Percentiles rank a stretch among this genome's conserved stretches.
Evolutionary conservation across 108 stramenopile genomes (phyloP).

Genomic region (Epipyxis sp.): DNA sequence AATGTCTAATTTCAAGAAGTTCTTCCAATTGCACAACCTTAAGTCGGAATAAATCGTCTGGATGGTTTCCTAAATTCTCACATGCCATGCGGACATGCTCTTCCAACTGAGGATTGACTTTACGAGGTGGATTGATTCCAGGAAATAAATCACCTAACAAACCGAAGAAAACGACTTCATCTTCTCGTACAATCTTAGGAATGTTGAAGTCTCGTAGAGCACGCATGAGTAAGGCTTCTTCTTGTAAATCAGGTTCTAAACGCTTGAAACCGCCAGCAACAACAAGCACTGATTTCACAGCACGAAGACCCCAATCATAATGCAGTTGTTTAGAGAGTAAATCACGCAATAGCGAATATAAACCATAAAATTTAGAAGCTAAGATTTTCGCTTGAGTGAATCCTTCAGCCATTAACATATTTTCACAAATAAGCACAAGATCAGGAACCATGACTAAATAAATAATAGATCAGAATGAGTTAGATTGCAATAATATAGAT

Average conservation of each 20-base stretch:
- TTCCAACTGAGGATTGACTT: slow-evolving; percentile 51
- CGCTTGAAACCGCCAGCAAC: slow-evolving; percentile 66
- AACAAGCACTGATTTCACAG: slow-evolving; percentile 66
- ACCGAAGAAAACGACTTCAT: slow-evolving; percentile 64
- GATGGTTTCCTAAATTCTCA: slow-evolving; percentile 27
- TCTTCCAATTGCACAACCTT: slow-evolving; percentile 68
- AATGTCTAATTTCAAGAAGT: slow-evolving; percentile 64
- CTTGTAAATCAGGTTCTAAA: slow-evolving; percentile 55
- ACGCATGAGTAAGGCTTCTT: slow-evolving; percentile 63
- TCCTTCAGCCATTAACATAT: slow-evolving; percentile 71
- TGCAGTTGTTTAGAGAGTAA: slow-evolving; percentile 65
- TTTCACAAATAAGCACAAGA: slow-evolving; percentile 68
- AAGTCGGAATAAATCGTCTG: slow-evolving; percentile 42
- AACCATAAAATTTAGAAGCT: slow-evolving; percentile 65
- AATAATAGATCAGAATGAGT: too few species aligned
- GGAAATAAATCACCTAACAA: slow-evolving; percentile 65
- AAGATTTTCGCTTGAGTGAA: slow-evolving; percentile 66
- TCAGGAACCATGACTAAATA: slow-evolving; percentile 72
- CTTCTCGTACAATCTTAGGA: slow-evolving; percentile 65
- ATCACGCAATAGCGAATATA: slow-evolving; percentile 64
- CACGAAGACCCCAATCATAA: slow-evolving; percentile 71
- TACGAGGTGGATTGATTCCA: slow-evolving; percentile 56
- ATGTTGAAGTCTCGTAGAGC: slow-evolving; percentile 68
- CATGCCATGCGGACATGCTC: slow-evolving; percentile 42
- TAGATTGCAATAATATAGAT: too few species aligned